These are phyloP conservation scores for Typha latifolia DNA, from an alignment of 176 grass and related monocot species.

Conservation along the genomic window DNA sequence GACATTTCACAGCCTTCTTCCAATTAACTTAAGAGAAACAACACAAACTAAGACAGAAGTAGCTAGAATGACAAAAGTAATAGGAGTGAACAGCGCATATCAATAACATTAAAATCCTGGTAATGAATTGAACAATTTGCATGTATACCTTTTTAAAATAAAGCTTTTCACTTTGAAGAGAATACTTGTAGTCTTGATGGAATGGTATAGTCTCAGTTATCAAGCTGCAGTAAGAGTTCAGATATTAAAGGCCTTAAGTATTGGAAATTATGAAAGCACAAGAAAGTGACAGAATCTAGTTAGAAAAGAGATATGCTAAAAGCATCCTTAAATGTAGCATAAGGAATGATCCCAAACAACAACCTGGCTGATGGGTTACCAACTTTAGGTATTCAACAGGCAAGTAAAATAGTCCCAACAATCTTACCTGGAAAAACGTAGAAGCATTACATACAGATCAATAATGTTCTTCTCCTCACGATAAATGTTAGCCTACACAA, in stretches of 20 bases:
- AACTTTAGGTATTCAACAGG: background rate
- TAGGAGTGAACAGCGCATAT: background rate
- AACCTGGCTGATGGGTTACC: background rate
- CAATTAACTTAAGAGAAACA: background rate
- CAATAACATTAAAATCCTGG: background rate
- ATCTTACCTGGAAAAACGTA: slow-evolving; percentile 32
- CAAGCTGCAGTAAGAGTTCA: slow-evolving; percentile 22
- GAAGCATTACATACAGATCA: slow-evolving; percentile 44
- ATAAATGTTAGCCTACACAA: slow-evolving; percentile 32
- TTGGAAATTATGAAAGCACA: background rate
- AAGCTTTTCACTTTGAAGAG: slow-evolving; percentile 18
- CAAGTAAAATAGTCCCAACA: background rate
- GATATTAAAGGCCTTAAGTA: background rate
- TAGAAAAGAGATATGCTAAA: background rate
- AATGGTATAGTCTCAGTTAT: slow-evolving; percentile 35
- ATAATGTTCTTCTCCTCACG: slow-evolving; percentile 32
- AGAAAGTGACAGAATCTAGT: background rate
- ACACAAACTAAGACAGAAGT: background rate
- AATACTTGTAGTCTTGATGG: slow-evolving; percentile 28
- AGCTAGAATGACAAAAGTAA: background rate
- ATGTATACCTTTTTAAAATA: slow-evolving; percentile 27
- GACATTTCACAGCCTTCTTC: background rate
- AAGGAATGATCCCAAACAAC: background rate
- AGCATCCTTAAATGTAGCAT: background rate
- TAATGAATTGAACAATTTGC: background rate